phyloP scores from a whole-genome alignment of 768 basidiomycete species.

The Mrakia gelida region DNA sequence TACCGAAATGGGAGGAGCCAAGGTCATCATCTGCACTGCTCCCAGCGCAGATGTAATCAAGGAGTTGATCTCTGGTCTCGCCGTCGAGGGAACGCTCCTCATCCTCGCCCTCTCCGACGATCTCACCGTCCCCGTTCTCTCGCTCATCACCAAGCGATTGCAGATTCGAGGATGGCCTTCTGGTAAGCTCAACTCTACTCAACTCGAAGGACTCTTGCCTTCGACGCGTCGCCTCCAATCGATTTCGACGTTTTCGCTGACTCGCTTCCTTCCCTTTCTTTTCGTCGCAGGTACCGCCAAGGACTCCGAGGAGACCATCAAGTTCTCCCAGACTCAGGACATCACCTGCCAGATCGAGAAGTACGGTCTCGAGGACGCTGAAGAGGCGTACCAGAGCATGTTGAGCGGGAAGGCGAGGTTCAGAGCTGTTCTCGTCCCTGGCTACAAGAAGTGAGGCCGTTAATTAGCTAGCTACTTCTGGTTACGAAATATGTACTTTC shows the following conservation, averaged over 20 bases:
- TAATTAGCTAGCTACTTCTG: no score
- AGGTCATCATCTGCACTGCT: constrained; percentile 44
- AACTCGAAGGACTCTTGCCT: not conserved
- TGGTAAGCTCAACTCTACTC: not conserved
- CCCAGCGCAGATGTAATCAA: constrained; percentile 35
- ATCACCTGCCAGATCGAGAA: constrained; percentile 32
- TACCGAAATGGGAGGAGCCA: constrained; percentile 47
- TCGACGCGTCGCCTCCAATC: no score
- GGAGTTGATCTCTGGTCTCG: constrained; percentile 32
- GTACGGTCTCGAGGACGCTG: constrained; percentile 30
- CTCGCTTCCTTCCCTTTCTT: not conserved
- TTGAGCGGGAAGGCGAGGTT: not conserved
- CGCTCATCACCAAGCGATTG: constrained; percentile 33
- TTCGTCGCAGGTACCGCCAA: constrained; percentile 23
- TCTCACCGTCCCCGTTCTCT: constrained; percentile 6
- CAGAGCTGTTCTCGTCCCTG: no score
- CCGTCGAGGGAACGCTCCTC: constrained; percentile 33
- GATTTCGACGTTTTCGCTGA: not conserved
- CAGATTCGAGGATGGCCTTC: constrained; percentile 35
- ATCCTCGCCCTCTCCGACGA: constrained; percentile 29
- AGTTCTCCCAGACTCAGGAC: constrained; percentile 32
- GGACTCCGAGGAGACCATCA: constrained; percentile 34
- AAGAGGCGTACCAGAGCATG: constrained; percentile 35
- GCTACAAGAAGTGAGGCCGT: no score
- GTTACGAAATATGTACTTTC: no score